Conservation (phyloP, 306 rosid genomes). For the Sesbania bispinosa region DNA sequence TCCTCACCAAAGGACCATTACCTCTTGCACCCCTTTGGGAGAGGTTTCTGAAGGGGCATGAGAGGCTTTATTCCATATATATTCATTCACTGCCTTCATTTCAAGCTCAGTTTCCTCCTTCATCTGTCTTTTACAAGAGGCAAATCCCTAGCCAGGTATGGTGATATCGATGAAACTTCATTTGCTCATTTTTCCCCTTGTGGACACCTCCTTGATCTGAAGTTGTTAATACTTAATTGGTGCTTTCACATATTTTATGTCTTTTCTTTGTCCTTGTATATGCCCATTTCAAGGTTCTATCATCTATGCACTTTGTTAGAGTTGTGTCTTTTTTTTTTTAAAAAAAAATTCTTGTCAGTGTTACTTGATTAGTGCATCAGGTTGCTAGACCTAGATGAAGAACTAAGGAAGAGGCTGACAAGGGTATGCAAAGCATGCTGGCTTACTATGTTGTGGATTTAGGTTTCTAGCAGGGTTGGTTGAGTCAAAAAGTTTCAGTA, state of each 20-base stretch:
- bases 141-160: slow-evolving; percentile 95
- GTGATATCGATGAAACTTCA: background rate
- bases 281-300: background rate
- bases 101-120: slow-evolving; percentile 48
- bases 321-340: background rate
- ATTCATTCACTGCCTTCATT: slow-evolving; percentile 83
- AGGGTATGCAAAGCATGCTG: background rate
- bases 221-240: background rate
- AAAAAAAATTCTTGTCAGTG: background rate
- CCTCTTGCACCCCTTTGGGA: slow-evolving; percentile 95
- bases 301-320: background rate
- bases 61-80: slow-evolving; percentile 58
- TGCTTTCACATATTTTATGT: background rate
- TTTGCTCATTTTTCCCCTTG: background rate
- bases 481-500: background rate
- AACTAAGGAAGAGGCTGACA: background rate
- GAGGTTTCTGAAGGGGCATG: slow-evolving; percentile 81
- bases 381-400: background rate
- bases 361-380: background rate
- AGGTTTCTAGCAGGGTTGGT: background rate
- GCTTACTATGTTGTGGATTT: slow-evolving; percentile 21
- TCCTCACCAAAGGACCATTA: slow-evolving; percentile 90
- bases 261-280: background rate
- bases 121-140: slow-evolving; percentile 65
- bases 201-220: background rate